Conservation (phyloP, 2,329 filamentous ascomycete genomes). For the Ophiostoma quercus region DNA sequence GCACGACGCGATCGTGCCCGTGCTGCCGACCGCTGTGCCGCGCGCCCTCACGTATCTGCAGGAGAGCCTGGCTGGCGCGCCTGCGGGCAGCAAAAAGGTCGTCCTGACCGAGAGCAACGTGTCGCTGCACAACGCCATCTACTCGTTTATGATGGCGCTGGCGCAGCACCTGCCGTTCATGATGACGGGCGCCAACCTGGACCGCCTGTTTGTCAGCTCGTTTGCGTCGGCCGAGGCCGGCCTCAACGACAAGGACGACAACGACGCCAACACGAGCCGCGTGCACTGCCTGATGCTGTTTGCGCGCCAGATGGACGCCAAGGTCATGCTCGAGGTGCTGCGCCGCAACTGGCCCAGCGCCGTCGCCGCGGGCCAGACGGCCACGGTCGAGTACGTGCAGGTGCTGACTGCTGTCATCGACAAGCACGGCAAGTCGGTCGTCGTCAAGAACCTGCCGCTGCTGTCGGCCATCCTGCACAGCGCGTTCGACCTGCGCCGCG, state of each 20-base stretch:
- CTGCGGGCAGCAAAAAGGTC: slow-evolving; percentile 33
- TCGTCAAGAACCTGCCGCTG: slow-evolving; percentile 67
- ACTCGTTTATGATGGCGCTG: slow-evolving; percentile 71
- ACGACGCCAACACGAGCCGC: slow-evolving; percentile 60
- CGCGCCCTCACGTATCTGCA: slow-evolving; percentile 67
- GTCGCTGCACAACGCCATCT: slow-evolving; percentile 75
- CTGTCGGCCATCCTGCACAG: slow-evolving; percentile 62
- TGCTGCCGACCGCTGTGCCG: slow-evolving; percentile 71
- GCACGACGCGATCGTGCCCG: slow-evolving; percentile 75
- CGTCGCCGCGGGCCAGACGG: slow-evolving; percentile 56
- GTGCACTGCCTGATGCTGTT: slow-evolving; percentile 66
- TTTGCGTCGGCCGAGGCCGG: slow-evolving; percentile 62
- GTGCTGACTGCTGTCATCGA: slow-evolving; percentile 67
- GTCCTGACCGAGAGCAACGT: slow-evolving; percentile 28
- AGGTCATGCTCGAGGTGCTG: slow-evolving; percentile 68
- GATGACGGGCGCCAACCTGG: slow-evolving; percentile 69
- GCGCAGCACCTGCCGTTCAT: slow-evolving; percentile 85
- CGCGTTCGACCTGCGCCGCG: slow-evolving; percentile 60
- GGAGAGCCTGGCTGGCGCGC: slow-evolving; percentile 51
- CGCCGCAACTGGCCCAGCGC: slow-evolving; percentile 66
- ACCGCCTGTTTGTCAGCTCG: slow-evolving; percentile 65
- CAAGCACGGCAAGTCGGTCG: slow-evolving; percentile 68
- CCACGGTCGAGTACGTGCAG: slow-evolving; percentile 62
- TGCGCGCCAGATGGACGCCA: slow-evolving; percentile 71
- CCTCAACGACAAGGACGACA: slow-evolving; percentile 52